Conservation (phyloP, 345 rosid species). For the Rhodamnia argentea region DNA sequence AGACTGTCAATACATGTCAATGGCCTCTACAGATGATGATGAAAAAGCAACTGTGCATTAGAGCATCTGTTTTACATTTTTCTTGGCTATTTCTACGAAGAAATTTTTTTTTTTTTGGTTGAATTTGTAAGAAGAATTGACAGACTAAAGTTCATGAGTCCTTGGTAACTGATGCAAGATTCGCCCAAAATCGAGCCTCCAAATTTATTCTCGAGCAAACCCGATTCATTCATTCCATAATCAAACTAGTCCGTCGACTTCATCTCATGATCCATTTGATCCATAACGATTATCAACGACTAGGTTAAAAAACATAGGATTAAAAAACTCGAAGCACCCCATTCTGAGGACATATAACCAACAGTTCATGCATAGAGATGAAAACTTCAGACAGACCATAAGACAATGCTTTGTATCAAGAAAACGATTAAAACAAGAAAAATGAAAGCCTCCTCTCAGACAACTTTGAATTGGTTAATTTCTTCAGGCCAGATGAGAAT, state of each 20-base stretch:
- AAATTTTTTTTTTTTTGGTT: not conserved
- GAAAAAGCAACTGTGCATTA: not conserved
- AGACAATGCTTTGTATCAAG: not conserved
- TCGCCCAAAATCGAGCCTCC: not conserved
- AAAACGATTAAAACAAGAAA: not conserved
- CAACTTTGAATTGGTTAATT: not conserved
- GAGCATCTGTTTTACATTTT: not conserved
- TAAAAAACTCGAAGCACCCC: too few species aligned
- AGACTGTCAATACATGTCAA: too few species aligned
- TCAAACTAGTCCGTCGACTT: not conserved
- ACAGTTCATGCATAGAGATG: not conserved
- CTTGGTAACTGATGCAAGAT: not conserved
- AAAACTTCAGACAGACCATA: not conserved
- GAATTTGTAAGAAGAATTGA: not conserved
- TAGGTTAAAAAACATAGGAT: not conserved
- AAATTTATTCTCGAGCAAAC: not conserved
- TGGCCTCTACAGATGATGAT: not conserved
- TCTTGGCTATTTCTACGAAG: not conserved
- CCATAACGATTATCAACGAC: not conserved
- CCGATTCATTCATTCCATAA: not conserved
- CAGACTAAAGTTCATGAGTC: not conserved
- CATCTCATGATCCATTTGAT: not conserved
- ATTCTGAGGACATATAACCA: not conserved
- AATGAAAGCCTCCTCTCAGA: not conserved
- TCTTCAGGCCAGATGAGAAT: constrained; percentile 17